Evolutionary conservation across 2,329 filamentous ascomycete species (phyloP).

Genomic region (Pezicula carpinea): DNA sequence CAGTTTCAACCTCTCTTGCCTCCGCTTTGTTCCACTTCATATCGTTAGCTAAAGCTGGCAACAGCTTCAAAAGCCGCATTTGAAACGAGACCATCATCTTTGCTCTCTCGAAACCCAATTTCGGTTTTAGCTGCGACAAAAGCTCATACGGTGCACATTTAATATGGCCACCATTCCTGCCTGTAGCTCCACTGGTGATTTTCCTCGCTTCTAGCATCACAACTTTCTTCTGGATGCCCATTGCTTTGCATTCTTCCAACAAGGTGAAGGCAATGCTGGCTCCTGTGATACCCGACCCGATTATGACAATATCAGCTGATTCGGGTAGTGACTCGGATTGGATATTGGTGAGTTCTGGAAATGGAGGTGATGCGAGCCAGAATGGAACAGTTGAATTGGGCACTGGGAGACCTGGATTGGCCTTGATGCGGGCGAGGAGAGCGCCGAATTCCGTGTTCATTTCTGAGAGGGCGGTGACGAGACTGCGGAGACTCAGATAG

Average conservation of each 20-base stretch:
- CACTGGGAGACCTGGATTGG: conserved; percentile 36
- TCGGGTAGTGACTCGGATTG: conserved; percentile 31
- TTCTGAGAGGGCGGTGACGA: background rate
- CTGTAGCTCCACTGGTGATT: conserved; percentile 47
- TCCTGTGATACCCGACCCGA: conserved; percentile 52
- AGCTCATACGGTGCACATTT: conserved; percentile 40
- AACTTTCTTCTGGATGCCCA: conserved; percentile 23
- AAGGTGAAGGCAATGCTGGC: conserved; percentile 34
- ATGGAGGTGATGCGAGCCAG: conserved; percentile 41
- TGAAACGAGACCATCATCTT: conserved; percentile 39
- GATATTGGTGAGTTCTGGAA: conserved; percentile 34
- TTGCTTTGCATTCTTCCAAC: conserved; percentile 23
- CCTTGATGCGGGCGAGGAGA: conserved; percentile 3
- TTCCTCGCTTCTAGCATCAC: conserved; percentile 47
- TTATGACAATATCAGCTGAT: conserved; percentile 43
- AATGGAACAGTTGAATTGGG: conserved; percentile 39
- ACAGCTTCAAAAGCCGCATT: conserved; percentile 21
- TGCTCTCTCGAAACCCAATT: conserved; percentile 33
- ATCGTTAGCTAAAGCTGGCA: conserved; percentile 34
- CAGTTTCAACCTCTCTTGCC: conserved; percentile 35
- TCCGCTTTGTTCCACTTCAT: conserved; percentile 22
- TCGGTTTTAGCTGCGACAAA: conserved; percentile 30
- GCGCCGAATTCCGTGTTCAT: background rate
- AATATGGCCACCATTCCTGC: conserved; percentile 48
- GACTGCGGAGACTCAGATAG: conserved; percentile 2